These are phyloP conservation scores for Arthrobotrys iridis DNA, from an alignment of 2,329 filamentous ascomycete species.

Conservation along the genomic window DNA sequence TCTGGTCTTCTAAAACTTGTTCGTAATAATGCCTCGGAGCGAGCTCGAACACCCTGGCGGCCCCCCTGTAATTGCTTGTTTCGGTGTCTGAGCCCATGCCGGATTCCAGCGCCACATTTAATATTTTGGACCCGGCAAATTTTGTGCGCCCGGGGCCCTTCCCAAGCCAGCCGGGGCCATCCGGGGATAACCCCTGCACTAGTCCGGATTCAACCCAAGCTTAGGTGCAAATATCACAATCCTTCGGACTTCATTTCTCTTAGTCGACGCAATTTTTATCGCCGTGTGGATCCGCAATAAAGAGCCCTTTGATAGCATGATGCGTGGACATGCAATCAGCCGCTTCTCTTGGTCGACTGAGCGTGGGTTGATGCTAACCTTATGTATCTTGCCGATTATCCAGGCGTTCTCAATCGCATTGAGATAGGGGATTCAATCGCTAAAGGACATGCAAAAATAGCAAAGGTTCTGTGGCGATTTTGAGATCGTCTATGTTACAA, in stretches of 20 bases:
- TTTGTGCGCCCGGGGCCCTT: not conserved
- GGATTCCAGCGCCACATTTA: slow-evolving; percentile 23
- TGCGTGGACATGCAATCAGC: not conserved
- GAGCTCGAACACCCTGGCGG: not conserved
- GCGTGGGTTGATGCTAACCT: slow-evolving; percentile 10
- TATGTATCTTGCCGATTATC: not conserved
- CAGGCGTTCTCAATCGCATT: not conserved
- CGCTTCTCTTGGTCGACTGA: slow-evolving; percentile 10
- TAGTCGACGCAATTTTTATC: not conserved
- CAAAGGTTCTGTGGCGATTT: not conserved
- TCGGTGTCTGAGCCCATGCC: not conserved
- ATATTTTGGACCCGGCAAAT: slow-evolving; percentile 10
- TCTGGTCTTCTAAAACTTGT: not conserved
- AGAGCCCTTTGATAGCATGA: not conserved
- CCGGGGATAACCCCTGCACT: not conserved
- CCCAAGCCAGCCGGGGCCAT: not conserved
- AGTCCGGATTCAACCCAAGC: not conserved
- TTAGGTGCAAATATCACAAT: not conserved
- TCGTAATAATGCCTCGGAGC: too few species aligned
- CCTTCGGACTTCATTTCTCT: slow-evolving; percentile 27
- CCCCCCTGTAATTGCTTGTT: not conserved
- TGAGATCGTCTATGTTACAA: not conserved
- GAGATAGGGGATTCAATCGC: not conserved
- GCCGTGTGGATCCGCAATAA: not conserved
- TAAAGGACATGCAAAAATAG: not conserved